Percentiles rank a stretch among this genome's conserved stretches.
Conservation (phyloP, 2,329 filamentous ascomycete species). For the Alternaria dauci region DNA sequence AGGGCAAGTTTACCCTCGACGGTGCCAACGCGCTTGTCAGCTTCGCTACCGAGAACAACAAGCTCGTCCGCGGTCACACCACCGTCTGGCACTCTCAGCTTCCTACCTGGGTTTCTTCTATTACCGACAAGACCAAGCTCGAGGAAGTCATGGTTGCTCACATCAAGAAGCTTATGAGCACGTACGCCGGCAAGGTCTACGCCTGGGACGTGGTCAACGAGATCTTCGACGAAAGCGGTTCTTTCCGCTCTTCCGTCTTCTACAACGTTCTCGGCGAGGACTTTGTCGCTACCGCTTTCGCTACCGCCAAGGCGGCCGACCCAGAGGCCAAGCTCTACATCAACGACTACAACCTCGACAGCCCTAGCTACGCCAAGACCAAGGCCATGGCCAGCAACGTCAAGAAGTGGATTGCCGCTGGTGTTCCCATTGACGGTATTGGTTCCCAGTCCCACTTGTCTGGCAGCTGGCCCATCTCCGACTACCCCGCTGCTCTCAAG, state of each 20-base stretch:
- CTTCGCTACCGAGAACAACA: slow-evolving; percentile 64
- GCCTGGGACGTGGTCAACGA: slow-evolving; percentile 56
- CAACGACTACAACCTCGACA: slow-evolving; percentile 74
- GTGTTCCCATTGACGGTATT: slow-evolving; percentile 72
- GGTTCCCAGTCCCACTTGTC: slow-evolving; percentile 66
- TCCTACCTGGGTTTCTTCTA: slow-evolving; percentile 65
- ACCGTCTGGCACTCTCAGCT: slow-evolving; percentile 67
- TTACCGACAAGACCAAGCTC: slow-evolving; percentile 62
- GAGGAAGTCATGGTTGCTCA: slow-evolving; percentile 67
- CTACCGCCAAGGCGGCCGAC: slow-evolving; percentile 71
- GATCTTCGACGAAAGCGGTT: slow-evolving; percentile 68
- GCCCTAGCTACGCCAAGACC: slow-evolving; percentile 66
- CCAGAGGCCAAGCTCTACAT: slow-evolving; percentile 75
- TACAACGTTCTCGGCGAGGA: slow-evolving; percentile 73
- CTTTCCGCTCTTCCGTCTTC: slow-evolving; percentile 69
- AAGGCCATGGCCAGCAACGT: slow-evolving; percentile 66
- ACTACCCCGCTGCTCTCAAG: slow-evolving; percentile 60
- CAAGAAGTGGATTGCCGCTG: slow-evolving; percentile 68
- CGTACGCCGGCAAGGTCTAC: slow-evolving; percentile 70
- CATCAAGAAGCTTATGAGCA: slow-evolving; percentile 64
- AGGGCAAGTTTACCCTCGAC: slow-evolving; percentile 64
- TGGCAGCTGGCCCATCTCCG: slow-evolving; percentile 54
- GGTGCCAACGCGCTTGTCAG: slow-evolving; percentile 68
- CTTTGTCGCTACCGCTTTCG: slow-evolving; percentile 75
- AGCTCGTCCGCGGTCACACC: slow-evolving; percentile 70